Conservation (phyloP, 2,329 filamentous ascomycete genomes). For the Pseudogymnoascus sp. region DNA sequence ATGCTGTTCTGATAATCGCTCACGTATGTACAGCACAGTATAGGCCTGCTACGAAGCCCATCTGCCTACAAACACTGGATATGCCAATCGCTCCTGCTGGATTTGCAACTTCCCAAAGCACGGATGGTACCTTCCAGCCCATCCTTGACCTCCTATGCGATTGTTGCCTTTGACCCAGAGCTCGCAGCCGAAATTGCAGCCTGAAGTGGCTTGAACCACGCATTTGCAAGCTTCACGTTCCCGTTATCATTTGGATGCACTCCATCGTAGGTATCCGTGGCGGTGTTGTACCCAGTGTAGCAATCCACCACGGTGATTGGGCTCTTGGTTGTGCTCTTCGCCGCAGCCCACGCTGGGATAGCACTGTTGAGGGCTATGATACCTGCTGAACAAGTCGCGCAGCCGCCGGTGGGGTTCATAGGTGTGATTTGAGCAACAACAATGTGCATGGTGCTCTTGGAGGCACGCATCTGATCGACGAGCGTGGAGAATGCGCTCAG, state of each 20-base stretch:
- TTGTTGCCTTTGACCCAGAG: background rate
- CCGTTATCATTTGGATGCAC: slow-evolving; percentile 32
- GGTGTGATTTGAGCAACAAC: slow-evolving; percentile 34
- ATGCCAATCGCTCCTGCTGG: background rate
- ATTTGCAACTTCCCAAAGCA: background rate
- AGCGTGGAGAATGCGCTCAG: slow-evolving; percentile 35
- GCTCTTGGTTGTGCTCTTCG: slow-evolving; percentile 25
- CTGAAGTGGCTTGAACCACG: slow-evolving; percentile 24
- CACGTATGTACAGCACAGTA: background rate
- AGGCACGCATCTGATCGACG: slow-evolving; percentile 37
- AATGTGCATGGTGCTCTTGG: slow-evolving; percentile 36
- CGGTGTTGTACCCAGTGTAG: slow-evolving; percentile 31
- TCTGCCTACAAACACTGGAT: background rate
- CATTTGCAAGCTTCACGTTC: slow-evolving; percentile 28
- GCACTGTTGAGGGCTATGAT: slow-evolving; percentile 26
- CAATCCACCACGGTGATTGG: slow-evolving; percentile 33
- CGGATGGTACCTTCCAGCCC: background rate
- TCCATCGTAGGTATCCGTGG: slow-evolving; percentile 29
- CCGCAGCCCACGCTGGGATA: slow-evolving; percentile 29
- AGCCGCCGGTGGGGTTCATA: slow-evolving; percentile 27
- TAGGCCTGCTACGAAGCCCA: background rate
- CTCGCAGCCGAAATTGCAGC: background rate
- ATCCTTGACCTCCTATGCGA: background rate
- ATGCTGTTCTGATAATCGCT: background rate
- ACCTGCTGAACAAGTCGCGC: slow-evolving; percentile 24